phyloP scores from a whole-genome alignment of 2,329 filamentous ascomycete species.

The Periconia digitata region DNA sequence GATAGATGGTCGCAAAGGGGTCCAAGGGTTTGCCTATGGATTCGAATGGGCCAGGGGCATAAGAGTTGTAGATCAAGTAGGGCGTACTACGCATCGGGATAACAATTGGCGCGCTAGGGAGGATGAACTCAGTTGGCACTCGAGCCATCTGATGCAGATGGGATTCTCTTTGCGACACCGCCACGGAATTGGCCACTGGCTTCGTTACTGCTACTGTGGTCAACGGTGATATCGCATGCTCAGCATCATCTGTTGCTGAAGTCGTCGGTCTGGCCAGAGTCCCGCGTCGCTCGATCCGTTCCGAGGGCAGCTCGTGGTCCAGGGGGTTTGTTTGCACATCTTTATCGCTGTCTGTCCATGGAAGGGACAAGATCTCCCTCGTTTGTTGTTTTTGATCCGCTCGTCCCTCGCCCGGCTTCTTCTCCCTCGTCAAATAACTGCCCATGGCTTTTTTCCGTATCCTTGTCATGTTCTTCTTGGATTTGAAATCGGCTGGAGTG shows the following conservation, averaged over 20 bases:
- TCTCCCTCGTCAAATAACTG: conserved; percentile 27
- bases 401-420: conserved; percentile 15
- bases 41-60: conserved; percentile 16
- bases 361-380: conserved; percentile 19
- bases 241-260: not conserved
- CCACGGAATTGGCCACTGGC: not conserved
- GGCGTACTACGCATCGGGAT: conserved; percentile 13
- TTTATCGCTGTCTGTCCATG: conserved; percentile 16
- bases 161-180: conserved; percentile 3
- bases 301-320: not conserved
- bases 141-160: conserved; percentile 9
- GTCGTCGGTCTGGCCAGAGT: not conserved
- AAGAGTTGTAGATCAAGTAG: conserved; percentile 22
- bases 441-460: conserved; percentile 42
- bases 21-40: conserved; percentile 36
- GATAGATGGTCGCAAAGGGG: conserved; percentile 40
- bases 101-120: conserved; percentile 25
- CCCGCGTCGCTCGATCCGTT: not conserved
- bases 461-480: conserved; percentile 32
- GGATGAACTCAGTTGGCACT: conserved; percentile 13
- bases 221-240: not conserved
- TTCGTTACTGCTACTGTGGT: not conserved
- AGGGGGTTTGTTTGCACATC: conserved; percentile 5
- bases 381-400: conserved; percentile 5
- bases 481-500: conserved; percentile 34